A percentile compares a stretch with the other conserved stretches of the same genome.
Conservation (phyloP, 805 yeast genomes). For the Isabelozyma rhagii region DNA sequence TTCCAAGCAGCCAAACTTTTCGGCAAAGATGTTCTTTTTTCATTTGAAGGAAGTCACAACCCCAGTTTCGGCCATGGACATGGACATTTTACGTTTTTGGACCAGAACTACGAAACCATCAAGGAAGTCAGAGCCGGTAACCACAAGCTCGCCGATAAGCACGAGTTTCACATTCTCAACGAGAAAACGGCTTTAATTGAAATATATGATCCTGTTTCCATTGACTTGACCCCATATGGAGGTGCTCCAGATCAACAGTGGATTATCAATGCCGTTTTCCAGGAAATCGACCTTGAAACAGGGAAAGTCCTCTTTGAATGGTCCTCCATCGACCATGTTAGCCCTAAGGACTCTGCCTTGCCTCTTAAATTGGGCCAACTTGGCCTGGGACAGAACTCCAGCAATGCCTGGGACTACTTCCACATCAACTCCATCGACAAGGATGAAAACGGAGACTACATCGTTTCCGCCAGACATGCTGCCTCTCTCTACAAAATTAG, state of each 20-base stretch:
- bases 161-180: conserved; percentile 32
- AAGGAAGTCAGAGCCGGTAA: conserved; percentile 32
- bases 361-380: conserved; percentile 27
- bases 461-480: conserved; percentile 33
- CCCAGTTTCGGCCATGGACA: conserved; percentile 21
- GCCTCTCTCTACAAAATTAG: conserved; percentile 30
- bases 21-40: conserved; percentile 23
- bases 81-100: conserved; percentile 29
- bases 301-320: conserved; percentile 34
- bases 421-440: conserved; percentile 39
- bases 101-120: conserved; percentile 24
- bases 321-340: conserved; percentile 30
- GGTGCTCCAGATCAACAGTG: conserved; percentile 24
- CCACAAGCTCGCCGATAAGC: conserved; percentile 30
- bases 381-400: conserved; percentile 28
- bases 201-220: conserved; percentile 29
- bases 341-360: conserved; percentile 28
- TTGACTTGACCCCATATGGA: conserved; percentile 25
- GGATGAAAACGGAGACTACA: conserved; percentile 29
- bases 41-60: conserved; percentile 34
- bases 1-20: conserved; percentile 23
- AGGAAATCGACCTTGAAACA: conserved; percentile 32
- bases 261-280: conserved; percentile 32
- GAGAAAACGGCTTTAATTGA: conserved; percentile 27
- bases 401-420: conserved; percentile 39